Base-by-base conservation (phyloP, 768 basidiomycete species). In the Auriculariales sp. region DNA sequence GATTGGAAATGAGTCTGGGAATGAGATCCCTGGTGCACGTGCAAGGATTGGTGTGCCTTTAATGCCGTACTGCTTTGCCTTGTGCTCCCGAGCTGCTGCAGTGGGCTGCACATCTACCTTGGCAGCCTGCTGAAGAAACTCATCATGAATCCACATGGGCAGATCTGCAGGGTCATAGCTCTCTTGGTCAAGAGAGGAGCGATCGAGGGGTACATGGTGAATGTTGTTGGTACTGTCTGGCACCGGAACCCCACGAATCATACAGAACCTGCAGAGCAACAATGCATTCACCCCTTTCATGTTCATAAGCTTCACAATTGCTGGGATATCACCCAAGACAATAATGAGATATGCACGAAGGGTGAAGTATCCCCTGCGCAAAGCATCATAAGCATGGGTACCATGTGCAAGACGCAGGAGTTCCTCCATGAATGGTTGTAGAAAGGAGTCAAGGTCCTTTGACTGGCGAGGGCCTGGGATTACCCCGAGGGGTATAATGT, bases 381-480 rank as follows among this genome's bases (percentile, higher is more conserved):
- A n/a, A 2, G 51, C 51, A 52, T 60, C 35, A 19, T 27, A 55
- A 0, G 53, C 36, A 11, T 10, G 3, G 3, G 54, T 27, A 7
- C 59, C 59, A 36, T 44, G 3, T 0, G 56, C 59, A 27, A 58
- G 47, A 3, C 12, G 7, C 0, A 64, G 25, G 4, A 66, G 52
- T 51, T 73, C 70, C 3, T 70, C 54, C 4, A 66, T 54, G 1
- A 70, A 53, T 0, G 67, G 71, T 28, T 47, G 53, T 0, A 67
- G 57, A 47, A 72, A 74, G 0, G 70, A 69, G 27, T 63, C 61
- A 4, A 68, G 27, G 36, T 70, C 64, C 30, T 64, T 62, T 0
- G 73, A 69, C 32, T 67, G 66, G 15, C 66, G 63, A 0, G 69
- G 73, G 0, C 74, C 70, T 1, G 71, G 73, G 44, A 76, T 70